phyloP scores from a whole-genome alignment of 1,139 yeast genomes.

The Blastobotrys indianensis region DNA sequence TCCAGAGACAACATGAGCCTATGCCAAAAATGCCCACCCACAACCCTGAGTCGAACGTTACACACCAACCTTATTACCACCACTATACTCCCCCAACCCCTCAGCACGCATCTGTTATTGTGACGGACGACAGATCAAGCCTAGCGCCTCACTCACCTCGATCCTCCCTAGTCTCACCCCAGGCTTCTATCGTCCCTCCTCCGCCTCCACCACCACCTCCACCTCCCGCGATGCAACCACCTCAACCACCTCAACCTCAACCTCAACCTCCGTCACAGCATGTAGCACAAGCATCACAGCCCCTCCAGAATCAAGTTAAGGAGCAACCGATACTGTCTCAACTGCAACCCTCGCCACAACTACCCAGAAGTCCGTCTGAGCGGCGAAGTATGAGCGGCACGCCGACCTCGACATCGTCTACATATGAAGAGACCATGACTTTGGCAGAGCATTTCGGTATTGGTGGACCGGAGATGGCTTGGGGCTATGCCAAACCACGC shows the following conservation, averaged over 20 bases:
- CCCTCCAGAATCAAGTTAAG: no score
- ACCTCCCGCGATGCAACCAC: background rate
- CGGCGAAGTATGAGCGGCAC: background rate
- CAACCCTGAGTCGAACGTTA: no score
- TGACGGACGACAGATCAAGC: no score
- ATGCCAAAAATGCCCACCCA: no score
- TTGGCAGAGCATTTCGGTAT: background rate
- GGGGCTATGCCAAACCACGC: slow-evolving; percentile 4
- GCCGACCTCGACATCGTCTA: background rate
- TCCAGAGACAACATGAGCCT: slow-evolving; percentile 1
- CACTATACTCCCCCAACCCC: slow-evolving; percentile 3
- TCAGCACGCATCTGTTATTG: background rate
- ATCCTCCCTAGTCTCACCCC: no score
- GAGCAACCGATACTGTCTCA: no score
- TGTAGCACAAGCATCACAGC: no score
- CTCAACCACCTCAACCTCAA: background rate
- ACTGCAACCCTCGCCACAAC: no score
- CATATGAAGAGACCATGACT: background rate
- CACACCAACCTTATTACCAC: background rate
- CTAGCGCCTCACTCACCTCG: no score
- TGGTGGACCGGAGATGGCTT: slow-evolving; percentile 1
- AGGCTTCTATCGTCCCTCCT: no score
- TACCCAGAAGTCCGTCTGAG: no score
- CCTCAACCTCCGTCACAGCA: background rate
- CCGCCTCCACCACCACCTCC: background rate